These are phyloP conservation scores for Zopfia rhizophila DNA, from an alignment of 2,329 filamentous ascomycete genomes.

Conservation along the genomic window DNA sequence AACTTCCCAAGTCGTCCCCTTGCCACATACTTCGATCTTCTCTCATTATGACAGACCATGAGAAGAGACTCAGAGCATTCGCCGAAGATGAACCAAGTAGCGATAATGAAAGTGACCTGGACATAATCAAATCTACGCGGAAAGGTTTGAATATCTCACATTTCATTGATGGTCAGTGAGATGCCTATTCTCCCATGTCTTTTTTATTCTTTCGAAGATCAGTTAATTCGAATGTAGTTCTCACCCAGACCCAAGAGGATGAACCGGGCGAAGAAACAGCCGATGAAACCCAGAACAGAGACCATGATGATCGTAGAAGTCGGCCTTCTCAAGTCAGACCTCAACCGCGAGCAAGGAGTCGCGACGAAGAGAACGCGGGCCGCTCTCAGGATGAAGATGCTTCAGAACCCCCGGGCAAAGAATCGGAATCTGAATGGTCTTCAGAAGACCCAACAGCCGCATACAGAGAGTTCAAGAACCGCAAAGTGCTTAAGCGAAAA, in stretches of 20 bases:
- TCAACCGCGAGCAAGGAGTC: conserved; percentile 6
- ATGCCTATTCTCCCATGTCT: background rate
- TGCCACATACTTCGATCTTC: background rate
- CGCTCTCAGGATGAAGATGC: conserved; percentile 12
- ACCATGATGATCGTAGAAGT: conserved; percentile 20
- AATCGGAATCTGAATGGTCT: conserved; percentile 52
- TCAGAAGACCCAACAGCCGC: conserved; percentile 66
- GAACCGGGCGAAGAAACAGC: conserved; percentile 6
- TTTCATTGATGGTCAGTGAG: conserved; percentile 43
- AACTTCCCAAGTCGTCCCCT: too few relatives aligned
- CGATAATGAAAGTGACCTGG: conserved; percentile 56
- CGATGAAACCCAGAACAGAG: conserved; percentile 17
- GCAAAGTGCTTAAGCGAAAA: conserved; percentile 65
- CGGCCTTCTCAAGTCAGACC: background rate
- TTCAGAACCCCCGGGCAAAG: conserved; percentile 12
- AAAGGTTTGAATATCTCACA: conserved; percentile 46
- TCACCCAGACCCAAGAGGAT: conserved; percentile 36
- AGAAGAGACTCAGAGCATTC: conserved; percentile 27
- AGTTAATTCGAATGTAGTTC: too few relatives aligned
- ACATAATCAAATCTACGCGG: conserved; percentile 49
- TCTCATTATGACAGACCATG: conserved; percentile 16
- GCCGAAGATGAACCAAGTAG: conserved; percentile 42
- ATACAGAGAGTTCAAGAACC: conserved; percentile 73
- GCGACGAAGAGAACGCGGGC: background rate
- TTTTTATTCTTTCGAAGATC: too few relatives aligned